Percentiles rank a stretch among this genome's conserved stretches.
phyloP scores from a whole-genome alignment of 495 filamentous ascomycete species.

The Talaromyces adpressus region DNA sequence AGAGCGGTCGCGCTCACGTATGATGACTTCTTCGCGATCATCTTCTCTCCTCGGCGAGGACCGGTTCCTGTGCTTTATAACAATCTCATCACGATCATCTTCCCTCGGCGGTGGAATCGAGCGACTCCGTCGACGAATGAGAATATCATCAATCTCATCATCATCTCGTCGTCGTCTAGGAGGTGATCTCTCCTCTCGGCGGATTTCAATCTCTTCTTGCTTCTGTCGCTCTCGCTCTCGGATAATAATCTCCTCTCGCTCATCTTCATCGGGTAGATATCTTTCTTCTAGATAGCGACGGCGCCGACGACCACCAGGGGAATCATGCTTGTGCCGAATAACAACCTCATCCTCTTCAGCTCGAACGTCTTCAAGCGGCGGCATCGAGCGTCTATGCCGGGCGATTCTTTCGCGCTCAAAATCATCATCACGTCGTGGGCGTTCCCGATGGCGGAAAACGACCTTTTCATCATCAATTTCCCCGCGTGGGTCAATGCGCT shows the following conservation, averaged over 20 bases:
- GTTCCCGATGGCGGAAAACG: neutral
- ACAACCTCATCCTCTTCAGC: slow-evolving; percentile 4
- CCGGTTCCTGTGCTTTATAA: slow-evolving; percentile 18
- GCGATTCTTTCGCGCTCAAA: neutral
- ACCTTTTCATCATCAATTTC: neutral
- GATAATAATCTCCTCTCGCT: slow-evolving; percentile 20
- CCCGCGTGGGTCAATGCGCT: neutral
- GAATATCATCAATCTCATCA: slow-evolving; percentile 4
- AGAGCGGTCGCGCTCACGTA: slow-evolving; percentile 17
- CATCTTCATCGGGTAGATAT: slow-evolving; percentile 6
- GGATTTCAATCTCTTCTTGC: slow-evolving; percentile 9
- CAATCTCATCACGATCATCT: slow-evolving; percentile 14
- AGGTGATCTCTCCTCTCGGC: slow-evolving; percentile 6
- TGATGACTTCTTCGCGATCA: slow-evolving; percentile 22
- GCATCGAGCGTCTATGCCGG: neutral
- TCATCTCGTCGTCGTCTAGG: neutral
- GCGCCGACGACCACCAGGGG: neutral
- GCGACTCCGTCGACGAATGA: slow-evolving; percentile 15
- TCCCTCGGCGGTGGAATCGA: slow-evolving; percentile 12
- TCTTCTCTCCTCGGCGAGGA: slow-evolving; percentile 10
- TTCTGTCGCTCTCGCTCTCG: slow-evolving; percentile 6
- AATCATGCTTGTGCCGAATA: slow-evolving; percentile 15
- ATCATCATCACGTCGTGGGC: neutral
- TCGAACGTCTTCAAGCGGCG: neutral
- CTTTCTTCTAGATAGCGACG: neutral